A percentile compares a stretch with the other conserved stretches of the same genome.
These are phyloP conservation scores for Trametes polyzona DNA, from an alignment of 1,284 basidiomycete species.

Conservation along the genomic window DNA sequence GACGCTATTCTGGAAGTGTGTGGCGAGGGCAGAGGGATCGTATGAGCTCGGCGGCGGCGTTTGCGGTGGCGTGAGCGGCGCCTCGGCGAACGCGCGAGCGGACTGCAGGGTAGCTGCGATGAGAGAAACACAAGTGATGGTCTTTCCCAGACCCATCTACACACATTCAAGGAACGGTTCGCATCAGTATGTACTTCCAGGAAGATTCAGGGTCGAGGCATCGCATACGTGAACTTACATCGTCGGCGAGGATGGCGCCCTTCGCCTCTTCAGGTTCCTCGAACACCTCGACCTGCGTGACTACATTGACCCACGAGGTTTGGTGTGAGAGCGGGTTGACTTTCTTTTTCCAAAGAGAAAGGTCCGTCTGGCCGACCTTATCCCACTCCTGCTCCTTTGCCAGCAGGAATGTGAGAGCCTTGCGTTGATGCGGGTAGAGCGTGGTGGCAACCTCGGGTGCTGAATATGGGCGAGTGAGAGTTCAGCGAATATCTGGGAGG, in stretches of 20 bases:
- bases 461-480: constrained; percentile 35
- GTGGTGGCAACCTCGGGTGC: constrained; percentile 85
- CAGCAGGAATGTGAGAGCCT: constrained; percentile 95
- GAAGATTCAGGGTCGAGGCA: neutral
- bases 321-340: constrained; percentile 54
- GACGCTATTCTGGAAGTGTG: constrained; percentile 76
- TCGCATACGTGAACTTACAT: constrained; percentile 56
- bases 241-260: constrained; percentile 92
- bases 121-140: constrained; percentile 91
- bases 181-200: neutral
- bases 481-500: neutral
- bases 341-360: constrained; percentile 79
- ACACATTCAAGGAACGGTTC: neutral
- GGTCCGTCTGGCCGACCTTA: constrained; percentile 56
- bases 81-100: constrained; percentile 70
- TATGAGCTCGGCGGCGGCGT: constrained; percentile 44
- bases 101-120: constrained; percentile 84
- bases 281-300: constrained; percentile 80
- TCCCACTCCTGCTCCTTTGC: constrained; percentile 84
- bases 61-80: constrained; percentile 50
- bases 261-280: constrained; percentile 78
- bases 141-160: constrained; percentile 98
- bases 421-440: constrained; percentile 97
- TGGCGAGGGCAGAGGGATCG: constrained; percentile 49
- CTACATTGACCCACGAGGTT: constrained; percentile 77